Conservation (phyloP, 2,329 filamentous ascomycete genomes). For the Microsporum canis region DNA sequence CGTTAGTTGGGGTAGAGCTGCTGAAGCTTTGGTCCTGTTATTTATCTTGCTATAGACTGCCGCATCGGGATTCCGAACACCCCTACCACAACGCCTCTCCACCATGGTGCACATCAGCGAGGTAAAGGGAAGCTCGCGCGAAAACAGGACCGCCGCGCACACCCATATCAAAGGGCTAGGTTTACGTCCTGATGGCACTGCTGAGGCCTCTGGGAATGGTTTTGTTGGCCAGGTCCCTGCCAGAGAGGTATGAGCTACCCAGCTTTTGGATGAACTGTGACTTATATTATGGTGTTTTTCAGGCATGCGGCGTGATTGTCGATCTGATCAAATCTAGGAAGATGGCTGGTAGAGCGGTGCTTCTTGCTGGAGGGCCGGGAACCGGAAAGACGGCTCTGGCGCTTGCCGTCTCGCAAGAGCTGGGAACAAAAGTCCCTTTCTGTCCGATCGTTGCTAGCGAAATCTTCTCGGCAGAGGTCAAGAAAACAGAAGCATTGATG, state of each 20-base stretch:
- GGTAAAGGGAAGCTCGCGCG: conserved; percentile 86
- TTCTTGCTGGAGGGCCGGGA: conserved; percentile 87
- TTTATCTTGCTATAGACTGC: neutral
- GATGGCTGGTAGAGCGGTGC: conserved; percentile 88
- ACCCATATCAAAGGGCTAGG: conserved; percentile 96
- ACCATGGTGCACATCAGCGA: conserved; percentile 82
- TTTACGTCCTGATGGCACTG: conserved; percentile 70
- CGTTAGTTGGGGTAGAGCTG: neutral
- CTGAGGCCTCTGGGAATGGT: conserved; percentile 66
- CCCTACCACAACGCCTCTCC: conserved; percentile 8
- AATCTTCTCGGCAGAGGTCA: conserved; percentile 94
- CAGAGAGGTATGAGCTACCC: conserved; percentile 56
- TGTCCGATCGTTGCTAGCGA: conserved; percentile 97
- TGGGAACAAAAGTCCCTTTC: conserved; percentile 96
- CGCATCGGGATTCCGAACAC: neutral
- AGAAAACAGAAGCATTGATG: conserved; percentile 99
- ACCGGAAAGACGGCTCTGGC: conserved; percentile 96
- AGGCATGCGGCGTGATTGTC: conserved; percentile 92
- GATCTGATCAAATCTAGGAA: conserved; percentile 93
- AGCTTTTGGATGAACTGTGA: neutral
- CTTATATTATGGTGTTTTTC: conserved; percentile 10
- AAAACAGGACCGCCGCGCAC: conserved; percentile 91
- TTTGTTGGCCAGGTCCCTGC: conserved; percentile 84
- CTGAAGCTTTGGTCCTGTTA: neutral
- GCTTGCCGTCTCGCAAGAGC: conserved; percentile 87